Base-by-base conservation (phyloP, 805 yeast species). In the Starmerella geochares region DNA sequence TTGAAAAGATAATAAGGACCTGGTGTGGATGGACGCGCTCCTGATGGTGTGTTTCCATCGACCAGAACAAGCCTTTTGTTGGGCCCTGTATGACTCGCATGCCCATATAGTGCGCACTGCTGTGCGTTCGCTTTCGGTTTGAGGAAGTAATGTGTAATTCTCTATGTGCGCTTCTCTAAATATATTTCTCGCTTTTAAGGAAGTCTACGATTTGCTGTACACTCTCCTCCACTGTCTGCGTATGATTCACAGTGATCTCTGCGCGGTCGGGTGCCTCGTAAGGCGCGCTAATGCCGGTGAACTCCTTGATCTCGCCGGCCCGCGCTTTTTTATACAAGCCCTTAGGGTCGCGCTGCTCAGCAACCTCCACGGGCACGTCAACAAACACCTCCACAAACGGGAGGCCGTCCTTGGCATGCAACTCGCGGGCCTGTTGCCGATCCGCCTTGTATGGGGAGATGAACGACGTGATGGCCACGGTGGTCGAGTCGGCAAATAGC, bases 311-410 rank as follows among this genome's bases (percentile, higher is more conserved):
- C 54, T 83, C 71, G 31, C 97, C 97, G 62, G 87, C 92, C 67
- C 96, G 80, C 16, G 97, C 97, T 75, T 90, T 90, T 70, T 87
- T 87, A 73, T 90, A 90, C 58, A 90, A 72, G 11, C 97, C 97
- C 72, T 90, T 90, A 56, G 97, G 97, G 67, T 90, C 97, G 71
- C 97, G 85, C 67, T 86, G 77, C 73, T 90, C 97, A 46, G 96
- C 97, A 54, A 90, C 86, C 62, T 82, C 87, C 46, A 90, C 74
- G 31, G 97, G 96, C 40, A 87, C 96, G 66, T 88, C 95, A 32
- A 88, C 90, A 58, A 71, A 87, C 8, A 90, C 94, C 71, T 88
- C 97, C 49, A 88, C 77, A 62, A 88, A 88, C 48, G 94, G 90
- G 54, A 90, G 71, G 37, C 75, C 75, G 56, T 81, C 78, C 53